Percentiles rank a stretch among this genome's conserved stretches.
phyloP scores from a whole-genome alignment of 306 rosid genomes.

The Gleditsia sinensis region DNA sequence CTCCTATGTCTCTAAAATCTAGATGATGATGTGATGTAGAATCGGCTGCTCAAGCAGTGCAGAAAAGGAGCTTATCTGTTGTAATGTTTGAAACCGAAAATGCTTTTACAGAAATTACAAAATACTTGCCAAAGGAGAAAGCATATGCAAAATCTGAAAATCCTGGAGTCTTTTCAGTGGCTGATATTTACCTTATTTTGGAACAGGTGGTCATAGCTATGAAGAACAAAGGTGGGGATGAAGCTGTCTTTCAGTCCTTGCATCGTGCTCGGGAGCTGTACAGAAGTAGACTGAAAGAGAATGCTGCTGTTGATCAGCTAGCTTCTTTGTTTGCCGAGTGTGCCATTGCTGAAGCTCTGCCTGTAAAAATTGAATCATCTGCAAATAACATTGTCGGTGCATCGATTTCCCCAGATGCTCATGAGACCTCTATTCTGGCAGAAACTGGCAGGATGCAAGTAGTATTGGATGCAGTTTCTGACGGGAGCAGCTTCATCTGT shows the following conservation, averaged over 20 bases:
- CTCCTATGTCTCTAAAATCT: slow-evolving; percentile 8
- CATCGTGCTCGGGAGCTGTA: slow-evolving; percentile 85
- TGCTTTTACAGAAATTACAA: not conserved
- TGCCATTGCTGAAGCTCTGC: slow-evolving; percentile 90
- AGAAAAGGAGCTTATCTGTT: not conserved
- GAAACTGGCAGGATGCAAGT: slow-evolving; percentile 89
- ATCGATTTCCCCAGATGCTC: slow-evolving; percentile 46
- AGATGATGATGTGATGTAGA: not conserved
- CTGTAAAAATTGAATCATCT: slow-evolving; percentile 46
- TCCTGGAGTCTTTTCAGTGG: not conserved
- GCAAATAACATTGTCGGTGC: slow-evolving; percentile 20
- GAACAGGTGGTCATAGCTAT: slow-evolving; percentile 74
- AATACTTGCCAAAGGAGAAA: slow-evolving; percentile 9
- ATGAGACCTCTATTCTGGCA: slow-evolving; percentile 72
- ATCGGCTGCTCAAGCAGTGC: not conserved
- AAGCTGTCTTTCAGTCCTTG: slow-evolving; percentile 77
- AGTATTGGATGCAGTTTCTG: slow-evolving; percentile 90
- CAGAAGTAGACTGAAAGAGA: slow-evolving; percentile 69
- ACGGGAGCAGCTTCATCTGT: slow-evolving; percentile 95
- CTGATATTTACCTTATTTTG: slow-evolving; percentile 26
- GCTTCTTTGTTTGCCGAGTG: slow-evolving; percentile 97
- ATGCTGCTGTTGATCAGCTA: slow-evolving; percentile 72
- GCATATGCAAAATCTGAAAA: not conserved
- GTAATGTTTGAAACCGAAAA: slow-evolving; percentile 6
- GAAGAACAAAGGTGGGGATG: slow-evolving; percentile 85